Evolutionary conservation across 2,329 filamentous ascomycete genomes (phyloP), one percentile per base, ranked within the genome.

Genomic region (Colletotrichum tofieldiae): DNA sequence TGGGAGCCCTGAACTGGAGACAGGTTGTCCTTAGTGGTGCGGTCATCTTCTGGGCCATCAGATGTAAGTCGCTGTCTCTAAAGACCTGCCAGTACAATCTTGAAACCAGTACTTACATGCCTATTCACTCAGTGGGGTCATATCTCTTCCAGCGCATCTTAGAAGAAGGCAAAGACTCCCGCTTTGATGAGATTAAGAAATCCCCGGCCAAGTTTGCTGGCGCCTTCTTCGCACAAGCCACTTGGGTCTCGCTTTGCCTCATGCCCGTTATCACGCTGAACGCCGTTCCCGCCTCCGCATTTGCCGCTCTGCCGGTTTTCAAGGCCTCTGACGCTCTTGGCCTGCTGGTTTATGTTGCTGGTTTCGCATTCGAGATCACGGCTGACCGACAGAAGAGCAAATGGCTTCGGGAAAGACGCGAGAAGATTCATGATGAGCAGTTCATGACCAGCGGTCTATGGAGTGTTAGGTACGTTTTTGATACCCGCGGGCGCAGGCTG

Each of bases 211-310:
- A 77, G 62, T 85, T 86, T 76, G 75, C 78, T 3, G 77, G 55
- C 55, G 81, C 82, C 18, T 87, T 82, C 73, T 73, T 82, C 63
- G 88, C 87, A 4, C 92, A 93, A 80, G 91, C 91, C 8, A 86
- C 87, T 0, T 93, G 91, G 92, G 90, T 93, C 2, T 89, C 89
- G 2, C 83, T 93, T n/a, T 91, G 89, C 78, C 83, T 92, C 5
- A 84, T 92, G 75, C 92, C 92, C 14, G 87, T 93, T 11, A 82
- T 93, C 7, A 87, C 90, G 2, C 77, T 93, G 66, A 93, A 93
- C 79, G 83, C 89, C 8, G 85, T 92, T 7, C 90, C 91, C 0
- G 83, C 87, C 1, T 82, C 85, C 2, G 84, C 85, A 0, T 81
- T 92, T 1, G 83, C 86, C 4, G 82, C 85, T 1, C 78, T 91